Base-by-base conservation (phyloP, 352 stramenopile species). In the Pythium diclinum region DNA sequence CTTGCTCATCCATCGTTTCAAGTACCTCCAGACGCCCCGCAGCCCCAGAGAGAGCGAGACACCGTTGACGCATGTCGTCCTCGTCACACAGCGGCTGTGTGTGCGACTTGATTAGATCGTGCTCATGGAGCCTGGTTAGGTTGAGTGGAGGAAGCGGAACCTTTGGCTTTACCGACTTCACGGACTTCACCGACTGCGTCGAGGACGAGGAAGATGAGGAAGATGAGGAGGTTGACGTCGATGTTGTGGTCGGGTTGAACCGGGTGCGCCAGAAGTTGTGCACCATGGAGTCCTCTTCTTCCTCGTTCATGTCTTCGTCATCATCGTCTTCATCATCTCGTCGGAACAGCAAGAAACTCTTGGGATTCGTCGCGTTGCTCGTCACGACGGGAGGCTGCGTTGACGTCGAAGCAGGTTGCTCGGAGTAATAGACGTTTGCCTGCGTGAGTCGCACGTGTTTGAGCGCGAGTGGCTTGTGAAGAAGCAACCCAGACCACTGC, bases 371-470 rank as follows among this genome's bases (percentile, higher is more conserved):
- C 10, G 21, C 6, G 19, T 17, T 49, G 5, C 10, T 34, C 3
- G 25, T 44, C 14, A 25, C 13, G 13, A 33, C 9, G 10, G 38
- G 40, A 13, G 16, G 11, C 8, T 42, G 49, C 3, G 56, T 11
- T n/a, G 32, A 47, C 21, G 14, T 46, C 17, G 13, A 17, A 23
- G 47, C 42, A n/a, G 56, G 36, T 44, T 68, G 74, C 34, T 89
- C 79, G 25, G 79, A 84, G 34, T 91, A 91, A 54, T 91, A 91
- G 17, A 81, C 78, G 59, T 91, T 88, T 21, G 86, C 61, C 25
- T 91, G 81, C 13, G 83, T 91, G 33, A 91, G 76, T 44, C 84
- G 81, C 19, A 88, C 62, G n/a, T 64, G 63, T 17, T 61, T 65
- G 19, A 91, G 63, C 55, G 82, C 63, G 0, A 82, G 71, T 2